Percentiles rank a stretch among this genome's conserved stretches.
Evolutionary conservation across 106 monocot genomes (phyloP).

Genomic region (Hemerocallis citrina): DNA sequence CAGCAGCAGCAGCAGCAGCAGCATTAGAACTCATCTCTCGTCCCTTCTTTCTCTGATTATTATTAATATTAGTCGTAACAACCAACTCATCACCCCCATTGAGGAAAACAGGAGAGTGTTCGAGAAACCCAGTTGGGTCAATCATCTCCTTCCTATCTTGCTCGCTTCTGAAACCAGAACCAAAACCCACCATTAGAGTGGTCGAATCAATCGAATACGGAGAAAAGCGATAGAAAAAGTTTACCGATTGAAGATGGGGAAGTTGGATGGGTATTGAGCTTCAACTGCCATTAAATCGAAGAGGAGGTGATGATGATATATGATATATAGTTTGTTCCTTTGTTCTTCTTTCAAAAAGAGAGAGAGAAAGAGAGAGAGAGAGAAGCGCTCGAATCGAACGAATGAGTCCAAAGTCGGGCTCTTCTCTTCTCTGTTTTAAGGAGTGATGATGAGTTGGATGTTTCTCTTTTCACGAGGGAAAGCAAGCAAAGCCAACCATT

Average conservation of each 20-base stretch:
- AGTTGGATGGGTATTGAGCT: conserved; percentile 38
- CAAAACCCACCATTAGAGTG: neutral
- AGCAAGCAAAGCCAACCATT: neutral
- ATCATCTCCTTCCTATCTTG: conserved; percentile 27
- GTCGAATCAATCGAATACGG: neutral
- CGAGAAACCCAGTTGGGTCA: conserved; percentile 1
- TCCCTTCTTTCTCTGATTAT: conserved; percentile 27
- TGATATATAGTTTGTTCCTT: no score
- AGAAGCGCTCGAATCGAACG: conserved; percentile 5
- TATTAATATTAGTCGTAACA: neutral
- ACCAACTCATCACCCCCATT: conserved; percentile 14
- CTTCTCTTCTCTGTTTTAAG: neutral
- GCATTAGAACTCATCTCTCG: conserved; percentile 11
- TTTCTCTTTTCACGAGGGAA: neutral
- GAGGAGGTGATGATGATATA: neutral
- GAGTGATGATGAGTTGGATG: neutral
- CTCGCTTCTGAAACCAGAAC: conserved; percentile 5
- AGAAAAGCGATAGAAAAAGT: neutral
- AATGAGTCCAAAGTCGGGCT: conserved; percentile 2
- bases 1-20: neutral
- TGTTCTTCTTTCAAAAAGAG: neutral
- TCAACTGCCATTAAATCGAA: conserved; percentile 45
- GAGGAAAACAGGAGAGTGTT: conserved; percentile 21
- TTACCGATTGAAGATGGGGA: conserved; percentile 29
- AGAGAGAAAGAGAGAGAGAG: conserved; percentile 6